A percentile compares a stretch with the other conserved stretches of the same genome.
phyloP scores from a whole-genome alignment of 768 basidiomycete genomes.

The Lactifluus volemus region DNA sequence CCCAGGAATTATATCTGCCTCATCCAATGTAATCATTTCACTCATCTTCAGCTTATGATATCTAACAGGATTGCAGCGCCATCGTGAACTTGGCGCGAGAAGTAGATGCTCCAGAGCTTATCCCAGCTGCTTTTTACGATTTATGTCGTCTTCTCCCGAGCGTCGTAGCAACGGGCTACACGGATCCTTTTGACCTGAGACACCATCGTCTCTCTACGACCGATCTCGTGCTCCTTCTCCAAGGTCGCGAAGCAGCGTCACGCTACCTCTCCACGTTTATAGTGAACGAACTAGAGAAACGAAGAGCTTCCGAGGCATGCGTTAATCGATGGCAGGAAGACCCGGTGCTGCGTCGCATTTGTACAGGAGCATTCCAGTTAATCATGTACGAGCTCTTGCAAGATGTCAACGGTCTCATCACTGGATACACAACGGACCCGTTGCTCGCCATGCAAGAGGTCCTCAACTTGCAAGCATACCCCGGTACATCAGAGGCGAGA shows the following conservation, averaged over 20 bases:
- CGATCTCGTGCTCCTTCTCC: constrained; percentile 53
- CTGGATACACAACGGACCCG: constrained; percentile 17
- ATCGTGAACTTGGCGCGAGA: constrained; percentile 61
- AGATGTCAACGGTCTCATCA: constrained; percentile 17
- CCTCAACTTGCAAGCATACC: constrained; percentile 12
- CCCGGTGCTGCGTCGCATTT: constrained; percentile 6
- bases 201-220: constrained; percentile 37
- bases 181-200: constrained; percentile 27
- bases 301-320: constrained; percentile 36
- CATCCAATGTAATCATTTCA: constrained; percentile 54
- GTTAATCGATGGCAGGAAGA: constrained; percentile 8
- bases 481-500: constrained; percentile 5
- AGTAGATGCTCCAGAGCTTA: constrained; percentile 44
- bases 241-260: constrained; percentile 63
- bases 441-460: constrained; percentile 20
- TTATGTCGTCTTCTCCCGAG: constrained; percentile 61
- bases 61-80: constrained; percentile 31
- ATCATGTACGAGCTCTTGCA: constrained; percentile 18
- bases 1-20: constrained; percentile 45
- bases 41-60: neutral
- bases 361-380: constrained; percentile 17
- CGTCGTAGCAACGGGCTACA: constrained; percentile 47
- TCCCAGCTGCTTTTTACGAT: constrained; percentile 76
- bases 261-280: constrained; percentile 74
- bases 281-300: constrained; percentile 62